Conservation (phyloP, 2,329 filamentous ascomycete genomes). For the Beauveria medogensis region DNA sequence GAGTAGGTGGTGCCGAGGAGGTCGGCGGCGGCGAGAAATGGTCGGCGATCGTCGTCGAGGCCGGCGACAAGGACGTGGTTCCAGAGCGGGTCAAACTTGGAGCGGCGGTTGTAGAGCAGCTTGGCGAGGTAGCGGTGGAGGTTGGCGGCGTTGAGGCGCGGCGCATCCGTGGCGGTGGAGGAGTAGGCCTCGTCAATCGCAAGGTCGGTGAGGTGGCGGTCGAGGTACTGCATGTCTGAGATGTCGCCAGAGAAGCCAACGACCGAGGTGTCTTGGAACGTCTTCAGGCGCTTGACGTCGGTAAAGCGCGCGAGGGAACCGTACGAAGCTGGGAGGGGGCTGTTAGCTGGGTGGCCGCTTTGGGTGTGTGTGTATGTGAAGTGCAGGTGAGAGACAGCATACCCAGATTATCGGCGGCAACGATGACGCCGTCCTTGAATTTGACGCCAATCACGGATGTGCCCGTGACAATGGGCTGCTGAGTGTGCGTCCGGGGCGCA, state of each 20-base stretch:
- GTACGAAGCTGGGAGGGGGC: constrained; percentile 66
- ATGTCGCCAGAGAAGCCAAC: constrained; percentile 96
- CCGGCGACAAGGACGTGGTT: constrained; percentile 90
- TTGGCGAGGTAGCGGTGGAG: constrained; percentile 95
- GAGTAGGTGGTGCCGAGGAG: constrained; percentile 88
- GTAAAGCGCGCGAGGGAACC: constrained; percentile 95
- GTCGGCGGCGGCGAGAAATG: constrained; percentile 88
- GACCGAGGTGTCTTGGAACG: constrained; percentile 75
- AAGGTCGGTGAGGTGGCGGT: constrained; percentile 81
- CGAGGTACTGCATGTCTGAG: constrained; percentile 98
- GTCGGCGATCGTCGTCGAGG: constrained; percentile 67
- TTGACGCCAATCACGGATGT: constrained; percentile 93
- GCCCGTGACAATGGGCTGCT: constrained; percentile 88
- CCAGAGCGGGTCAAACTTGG: constrained; percentile 95
- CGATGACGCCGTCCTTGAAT: constrained; percentile 92
- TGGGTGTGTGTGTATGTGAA: neutral
- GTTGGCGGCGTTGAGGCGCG: constrained; percentile 76
- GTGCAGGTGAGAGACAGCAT: constrained; percentile 20
- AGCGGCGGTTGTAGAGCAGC: constrained; percentile 90
- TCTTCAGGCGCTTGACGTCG: constrained; percentile 88
- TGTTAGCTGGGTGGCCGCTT: neutral
- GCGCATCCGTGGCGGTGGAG: constrained; percentile 18
- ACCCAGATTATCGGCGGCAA: constrained; percentile 96
- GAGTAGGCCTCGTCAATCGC: constrained; percentile 84
- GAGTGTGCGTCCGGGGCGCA: constrained; percentile 76